Evolutionary conservation across 257 asterid genomes (phyloP).

Genomic region (Penstemon barbatus): DNA sequence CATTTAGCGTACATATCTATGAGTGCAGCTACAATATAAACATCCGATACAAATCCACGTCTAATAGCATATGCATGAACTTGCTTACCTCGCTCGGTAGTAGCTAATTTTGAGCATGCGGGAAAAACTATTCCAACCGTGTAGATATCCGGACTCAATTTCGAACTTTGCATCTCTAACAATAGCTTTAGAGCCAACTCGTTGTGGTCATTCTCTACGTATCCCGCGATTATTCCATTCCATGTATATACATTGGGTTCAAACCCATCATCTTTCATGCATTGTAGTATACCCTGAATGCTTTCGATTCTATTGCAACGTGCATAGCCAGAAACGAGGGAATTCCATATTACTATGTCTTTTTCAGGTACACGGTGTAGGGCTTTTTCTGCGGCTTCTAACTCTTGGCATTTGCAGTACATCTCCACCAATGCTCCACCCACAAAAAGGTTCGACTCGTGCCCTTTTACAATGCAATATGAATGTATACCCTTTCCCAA

Average conservation of each 20-base stretch:
- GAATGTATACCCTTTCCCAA: slow-evolving; percentile 64
- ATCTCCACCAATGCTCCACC: slow-evolving; percentile 77
- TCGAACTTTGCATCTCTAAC: slow-evolving; percentile 53
- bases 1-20: slow-evolving; percentile 83
- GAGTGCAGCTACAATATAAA: slow-evolving; percentile 58
- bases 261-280: slow-evolving; percentile 65
- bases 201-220: slow-evolving; percentile 53
- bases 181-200: slow-evolving; percentile 61
- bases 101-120: slow-evolving; percentile 63
- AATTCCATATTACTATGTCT: slow-evolving; percentile 68
- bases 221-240: slow-evolving; percentile 73
- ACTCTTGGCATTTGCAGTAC: slow-evolving; percentile 61
- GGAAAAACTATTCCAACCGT: slow-evolving; percentile 63
- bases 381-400: slow-evolving; percentile 58
- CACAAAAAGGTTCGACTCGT: slow-evolving; percentile 52
- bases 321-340: slow-evolving; percentile 67
- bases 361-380: slow-evolving; percentile 45
- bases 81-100: slow-evolving; percentile 60
- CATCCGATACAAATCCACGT: slow-evolving; percentile 54
- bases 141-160: slow-evolving; percentile 64
- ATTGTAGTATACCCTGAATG: slow-evolving; percentile 37
- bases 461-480: slow-evolving; percentile 54
- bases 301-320: slow-evolving; percentile 36
- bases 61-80: slow-evolving; percentile 64
- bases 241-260: slow-evolving; percentile 69